Percentiles rank a stretch among this genome's conserved stretches.
phyloP scores from a whole-genome alignment of 176 grass and related monocot species.

The Carex littledalei region DNA sequence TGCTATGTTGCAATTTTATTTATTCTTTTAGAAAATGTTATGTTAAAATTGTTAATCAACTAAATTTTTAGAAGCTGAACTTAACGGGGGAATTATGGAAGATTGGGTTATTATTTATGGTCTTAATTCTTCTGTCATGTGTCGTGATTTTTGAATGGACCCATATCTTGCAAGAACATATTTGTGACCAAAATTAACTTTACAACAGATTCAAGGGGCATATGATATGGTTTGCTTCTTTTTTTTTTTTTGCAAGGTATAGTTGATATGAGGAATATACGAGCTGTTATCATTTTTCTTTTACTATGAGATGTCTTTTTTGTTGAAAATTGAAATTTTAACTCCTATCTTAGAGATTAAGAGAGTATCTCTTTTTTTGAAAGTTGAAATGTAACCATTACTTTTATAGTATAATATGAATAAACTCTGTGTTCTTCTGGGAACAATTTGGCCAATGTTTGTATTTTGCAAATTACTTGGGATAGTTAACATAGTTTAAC shows the following conservation, averaged over 20 bases:
- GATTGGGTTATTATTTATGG: not conserved
- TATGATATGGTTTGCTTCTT: not conserved
- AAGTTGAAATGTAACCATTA: not conserved
- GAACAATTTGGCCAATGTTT: not conserved
- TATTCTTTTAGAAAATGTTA: not conserved
- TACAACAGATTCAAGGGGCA: not conserved
- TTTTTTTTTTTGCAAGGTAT: conserved; percentile 6
- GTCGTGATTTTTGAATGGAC: not conserved
- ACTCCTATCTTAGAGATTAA: no score
- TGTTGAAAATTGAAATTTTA: not conserved
- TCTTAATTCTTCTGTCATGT: not conserved
- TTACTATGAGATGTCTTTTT: not conserved
- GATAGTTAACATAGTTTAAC: not conserved
- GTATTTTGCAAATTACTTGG: not conserved
- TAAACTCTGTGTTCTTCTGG: not conserved
- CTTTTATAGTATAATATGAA: not conserved
- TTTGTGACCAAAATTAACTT: not conserved
- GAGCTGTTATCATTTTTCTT: not conserved
- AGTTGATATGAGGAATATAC: not conserved
- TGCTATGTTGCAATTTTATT: not conserved
- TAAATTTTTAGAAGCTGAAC: not conserved
- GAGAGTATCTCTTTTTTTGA: not conserved
- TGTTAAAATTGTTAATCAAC: not conserved
- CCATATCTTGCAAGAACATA: not conserved
- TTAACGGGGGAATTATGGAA: not conserved